Evolutionary conservation across 345 rosid genomes (phyloP).

Genomic region (Lumnitzera littorea): DNA sequence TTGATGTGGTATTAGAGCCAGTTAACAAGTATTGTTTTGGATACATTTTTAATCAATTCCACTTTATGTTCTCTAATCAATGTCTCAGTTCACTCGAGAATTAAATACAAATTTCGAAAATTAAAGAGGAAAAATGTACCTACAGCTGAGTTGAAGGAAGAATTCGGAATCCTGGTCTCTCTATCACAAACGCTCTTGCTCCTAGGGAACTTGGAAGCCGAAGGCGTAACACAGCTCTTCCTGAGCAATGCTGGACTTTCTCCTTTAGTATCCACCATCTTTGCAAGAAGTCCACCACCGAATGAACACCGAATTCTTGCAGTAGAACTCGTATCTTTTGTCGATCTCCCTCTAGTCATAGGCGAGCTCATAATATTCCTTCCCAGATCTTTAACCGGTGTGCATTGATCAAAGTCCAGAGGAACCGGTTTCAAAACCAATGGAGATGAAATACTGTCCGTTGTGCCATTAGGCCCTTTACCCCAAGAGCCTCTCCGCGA

Average conservation of each 20-base stretch:
- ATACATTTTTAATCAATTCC: too few relatives aligned
- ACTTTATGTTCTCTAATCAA: too few relatives aligned
- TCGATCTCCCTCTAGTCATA: constrained; percentile 38
- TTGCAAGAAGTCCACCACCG: constrained; percentile 70
- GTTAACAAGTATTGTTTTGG: too few relatives aligned
- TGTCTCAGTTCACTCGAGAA: too few relatives aligned
- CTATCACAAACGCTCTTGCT: constrained; percentile 74
- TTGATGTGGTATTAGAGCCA: too few relatives aligned
- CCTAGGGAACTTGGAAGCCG: constrained; percentile 59
- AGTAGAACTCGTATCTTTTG: constrained; percentile 26
- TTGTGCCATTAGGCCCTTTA: constrained; percentile 24
- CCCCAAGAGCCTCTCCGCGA: constrained; percentile 89
- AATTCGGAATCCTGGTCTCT: constrained; percentile 42
- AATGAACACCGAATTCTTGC: constrained; percentile 51
- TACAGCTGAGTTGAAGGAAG: constrained; percentile 84
- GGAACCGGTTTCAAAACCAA: constrained; percentile 68
- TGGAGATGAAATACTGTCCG: constrained; percentile 37
- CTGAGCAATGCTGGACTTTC: constrained; percentile 61
- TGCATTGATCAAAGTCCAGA: constrained; percentile 78
- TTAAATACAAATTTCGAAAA: background rate
- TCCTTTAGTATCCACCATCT: constrained; percentile 44
- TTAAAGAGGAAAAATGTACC: constrained; percentile 51
- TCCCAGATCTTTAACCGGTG: constrained; percentile 58
- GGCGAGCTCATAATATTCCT: constrained; percentile 47
- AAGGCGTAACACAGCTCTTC: constrained; percentile 66